Conservation (phyloP, 1,139 yeast genomes). For the Eremothecium gossypii region DNA sequence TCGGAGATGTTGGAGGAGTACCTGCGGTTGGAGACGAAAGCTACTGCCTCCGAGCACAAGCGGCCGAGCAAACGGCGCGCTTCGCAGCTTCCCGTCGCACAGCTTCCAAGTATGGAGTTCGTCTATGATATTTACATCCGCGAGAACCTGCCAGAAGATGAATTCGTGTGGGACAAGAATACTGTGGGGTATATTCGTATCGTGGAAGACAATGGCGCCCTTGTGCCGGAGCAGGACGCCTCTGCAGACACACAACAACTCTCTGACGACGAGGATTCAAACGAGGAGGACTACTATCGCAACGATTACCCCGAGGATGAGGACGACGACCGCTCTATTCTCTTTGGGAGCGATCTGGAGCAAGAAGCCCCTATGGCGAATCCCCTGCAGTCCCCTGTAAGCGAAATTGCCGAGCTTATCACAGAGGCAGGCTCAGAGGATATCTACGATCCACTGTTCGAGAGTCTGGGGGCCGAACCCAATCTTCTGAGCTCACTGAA, state of each 20-base stretch:
- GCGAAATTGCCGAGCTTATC: neutral
- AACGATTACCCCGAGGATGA: conserved; percentile 96
- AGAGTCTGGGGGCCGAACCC: conserved; percentile 26
- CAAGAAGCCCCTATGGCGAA: neutral
- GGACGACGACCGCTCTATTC: conserved; percentile 42
- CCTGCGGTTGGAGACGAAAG: conserved; percentile 31
- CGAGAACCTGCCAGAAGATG: conserved; percentile 41
- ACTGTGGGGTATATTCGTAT: conserved; percentile 59
- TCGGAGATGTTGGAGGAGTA: conserved; percentile 60
- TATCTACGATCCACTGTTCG: conserved; percentile 30
- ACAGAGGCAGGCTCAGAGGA: conserved; percentile 19
- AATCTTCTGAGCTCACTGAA: conserved; percentile 23
- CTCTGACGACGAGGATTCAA: conserved; percentile 67
- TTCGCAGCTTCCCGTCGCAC: conserved; percentile 12
- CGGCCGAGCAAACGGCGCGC: conserved; percentile 25
- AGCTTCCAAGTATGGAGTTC: conserved; percentile 48
- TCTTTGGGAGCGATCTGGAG: conserved; percentile 29
- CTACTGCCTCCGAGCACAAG: conserved; percentile 8
- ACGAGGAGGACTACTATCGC: conserved; percentile 83
- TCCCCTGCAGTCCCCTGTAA: neutral
- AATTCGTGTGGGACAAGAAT: conserved; percentile 33
- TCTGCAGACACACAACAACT: conserved; percentile 31
- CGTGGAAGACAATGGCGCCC: conserved; percentile 55
- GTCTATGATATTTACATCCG: conserved; percentile 85
- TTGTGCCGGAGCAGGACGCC: conserved; percentile 42